A percentile compares a stretch with the other conserved stretches of the same genome.
Conservation (phyloP, 225 moss, liverwort and hornwort genomes). For the Pseudoscleropodium purum region DNA sequence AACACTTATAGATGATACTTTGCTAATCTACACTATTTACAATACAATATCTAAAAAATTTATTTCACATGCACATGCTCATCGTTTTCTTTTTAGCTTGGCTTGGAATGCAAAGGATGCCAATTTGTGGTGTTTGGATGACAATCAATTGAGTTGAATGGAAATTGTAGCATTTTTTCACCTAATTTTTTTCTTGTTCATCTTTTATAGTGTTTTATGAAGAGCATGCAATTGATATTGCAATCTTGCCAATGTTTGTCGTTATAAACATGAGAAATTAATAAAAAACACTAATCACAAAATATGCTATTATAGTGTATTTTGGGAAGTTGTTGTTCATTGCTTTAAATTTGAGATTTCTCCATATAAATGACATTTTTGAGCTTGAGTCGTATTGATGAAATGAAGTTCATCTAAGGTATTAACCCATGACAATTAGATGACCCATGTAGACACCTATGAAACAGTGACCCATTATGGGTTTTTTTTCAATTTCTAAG, state of each 20-base stretch:
- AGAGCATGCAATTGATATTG: not conserved
- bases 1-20: not conserved
- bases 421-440: too few species aligned
- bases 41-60: not conserved
- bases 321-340: not conserved
- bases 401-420: not conserved
- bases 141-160: not conserved
- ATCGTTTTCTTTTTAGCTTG: not conserved
- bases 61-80: not conserved
- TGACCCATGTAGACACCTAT: too few species aligned
- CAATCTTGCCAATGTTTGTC: too few species aligned
- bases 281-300: not conserved
- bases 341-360: not conserved
- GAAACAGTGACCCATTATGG: too few species aligned
- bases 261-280: too few species aligned
- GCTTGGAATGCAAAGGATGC: not conserved
- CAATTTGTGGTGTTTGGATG: not conserved
- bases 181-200: not conserved
- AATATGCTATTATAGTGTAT: not conserved
- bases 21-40: not conserved
- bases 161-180: not conserved
- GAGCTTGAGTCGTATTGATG: not conserved
- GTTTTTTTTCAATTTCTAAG: too few species aligned
- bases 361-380: not conserved
- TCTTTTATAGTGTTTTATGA: not conserved